Base-by-base conservation (phyloP, 2,329 filamentous ascomycete species). In the Fusarium zealandicum region DNA sequence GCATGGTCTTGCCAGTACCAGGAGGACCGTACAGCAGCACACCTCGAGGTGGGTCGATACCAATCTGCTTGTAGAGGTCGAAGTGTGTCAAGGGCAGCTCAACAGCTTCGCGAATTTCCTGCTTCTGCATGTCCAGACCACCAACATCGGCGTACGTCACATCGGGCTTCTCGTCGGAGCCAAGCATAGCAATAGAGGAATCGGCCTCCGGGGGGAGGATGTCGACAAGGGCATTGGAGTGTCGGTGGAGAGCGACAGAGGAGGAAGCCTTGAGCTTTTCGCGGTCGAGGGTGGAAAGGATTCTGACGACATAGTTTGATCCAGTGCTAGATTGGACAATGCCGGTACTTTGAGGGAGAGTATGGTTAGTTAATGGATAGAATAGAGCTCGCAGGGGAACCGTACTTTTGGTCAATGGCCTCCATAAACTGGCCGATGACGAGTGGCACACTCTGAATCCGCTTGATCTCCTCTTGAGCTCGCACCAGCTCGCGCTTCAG, bases 391-490 rank as follows among this genome's bases (percentile, higher is more conserved):
- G 28, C 32, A 44, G 41, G 20, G 54, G 31, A 18, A 43, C 55
- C 84, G 75, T 83, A 96, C 92, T 97, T 99, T 78, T 99, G 95
- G 75, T 99, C 95, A 72, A 99, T 99, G 50, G 95, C 95, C 78
- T 99, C 95, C 95, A 99, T 99, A 73, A 99, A 99, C 78, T 99
- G 95, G 57, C 95, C 95, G 73, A 99, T 99, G 60, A 99, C 95
- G 59, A 99, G 80, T 22, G 95, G 95, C 48, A 99, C 95, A 75
- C 92, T 97, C 80, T 99, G 95, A 75, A 99, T 99, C 65, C 95
- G 88, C 82, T 99, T 99, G 80, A 99, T 99, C 80, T 99, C 95
- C 76, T 99, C 95, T 75, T 99, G 95, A 67, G 95, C 95, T 67
- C 95, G 88, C 49, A 99, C 93, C 44, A 99, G 85, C 81, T 99